A percentile compares a stretch with the other conserved stretches of the same genome.
Conservation (phyloP, 352 stramenopile species). For the Lagenidium giganteum region DNA sequence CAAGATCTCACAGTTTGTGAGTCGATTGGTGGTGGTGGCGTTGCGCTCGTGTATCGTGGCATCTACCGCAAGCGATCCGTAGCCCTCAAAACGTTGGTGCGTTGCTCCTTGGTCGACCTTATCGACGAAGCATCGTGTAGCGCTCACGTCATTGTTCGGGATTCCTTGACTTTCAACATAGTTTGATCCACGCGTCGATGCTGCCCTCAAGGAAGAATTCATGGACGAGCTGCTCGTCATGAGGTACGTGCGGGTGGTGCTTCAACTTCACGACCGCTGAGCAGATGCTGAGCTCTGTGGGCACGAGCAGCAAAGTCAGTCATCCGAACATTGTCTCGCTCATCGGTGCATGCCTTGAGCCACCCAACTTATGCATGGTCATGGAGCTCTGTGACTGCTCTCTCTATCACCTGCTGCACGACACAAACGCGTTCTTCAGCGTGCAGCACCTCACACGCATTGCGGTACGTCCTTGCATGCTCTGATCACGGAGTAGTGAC, state of each 20-base stretch:
- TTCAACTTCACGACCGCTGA: neutral
- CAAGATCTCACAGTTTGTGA: conserved; percentile 77
- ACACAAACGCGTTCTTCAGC: conserved; percentile 41
- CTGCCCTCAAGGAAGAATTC: conserved; percentile 86
- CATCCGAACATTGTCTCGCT: conserved; percentile 77
- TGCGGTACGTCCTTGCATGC: conserved; percentile 31
- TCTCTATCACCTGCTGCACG: conserved; percentile 59
- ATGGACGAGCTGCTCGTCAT: conserved; percentile 93
- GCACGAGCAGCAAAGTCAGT: conserved; percentile 33
- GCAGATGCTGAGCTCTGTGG: neutral
- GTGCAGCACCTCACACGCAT: conserved; percentile 46
- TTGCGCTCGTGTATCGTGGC: conserved; percentile 86
- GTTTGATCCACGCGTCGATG: conserved; percentile 85
- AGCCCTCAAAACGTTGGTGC: conserved; percentile 87
- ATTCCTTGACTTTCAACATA: conserved; percentile 7
- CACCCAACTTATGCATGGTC: conserved; percentile 77
- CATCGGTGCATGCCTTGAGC: conserved; percentile 66
- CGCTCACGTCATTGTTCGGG: neutral
- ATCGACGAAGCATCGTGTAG: neutral
- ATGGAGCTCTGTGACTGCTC: conserved; percentile 76
- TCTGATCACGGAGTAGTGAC: too few relatives aligned
- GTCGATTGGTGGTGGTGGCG: conserved; percentile 84
- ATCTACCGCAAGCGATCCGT: conserved; percentile 66
- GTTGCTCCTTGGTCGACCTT: neutral
- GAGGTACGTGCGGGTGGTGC: conserved; percentile 30